Base-by-base conservation (phyloP, 2,329 filamentous ascomycete species). In the Huntiella bhutanensis region DNA sequence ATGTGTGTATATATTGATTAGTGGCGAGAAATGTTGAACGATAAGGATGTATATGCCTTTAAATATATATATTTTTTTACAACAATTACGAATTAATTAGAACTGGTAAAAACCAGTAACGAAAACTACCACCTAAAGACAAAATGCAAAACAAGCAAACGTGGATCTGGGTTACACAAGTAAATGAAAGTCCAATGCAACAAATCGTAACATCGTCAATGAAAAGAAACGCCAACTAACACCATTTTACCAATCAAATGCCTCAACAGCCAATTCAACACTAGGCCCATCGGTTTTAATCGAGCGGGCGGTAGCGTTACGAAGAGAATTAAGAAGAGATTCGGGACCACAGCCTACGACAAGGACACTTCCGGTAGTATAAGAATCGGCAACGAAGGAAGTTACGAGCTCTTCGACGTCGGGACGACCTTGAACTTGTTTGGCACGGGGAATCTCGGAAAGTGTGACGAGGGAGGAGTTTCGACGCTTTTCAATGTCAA, bases 231-330 rank as follows among this genome's bases (percentile, higher is more conserved):
- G 22, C 22, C 22, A 28, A 10, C 22, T 10, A 28, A 28, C 22
- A 28, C 6, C 22, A 19, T 41, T 17, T 55, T 51, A 66, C 63
- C 64, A 66, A 4, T 60, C 64, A 54, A 69, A 69, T 38, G 64
- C 57, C 55, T 70, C 68, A 45, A 63, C 65, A 55, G 70, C 66
- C 11, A 70, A 55, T 51, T 68, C 66, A 3, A 71, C 55, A 19
- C 61, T 61, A 2, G 66, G 64, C 1, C 66, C 66, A 5, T 60
- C 57, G 0, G 55, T 44, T 16, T 55, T 58, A 41, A 70, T 67
- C 46, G 56, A 59, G 10, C 53, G 53, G 1, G 64, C 63, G 0
- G 62, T 57, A 2, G 62, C 61, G 44, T 65, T 60, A 19, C 67
- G 62, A 33, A 68, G 61, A 17, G 58, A 52, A 16, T 56, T 55